Base-by-base conservation (phyloP, 2,329 filamentous ascomycete species). In the Pseudocercospora ulei region DNA sequence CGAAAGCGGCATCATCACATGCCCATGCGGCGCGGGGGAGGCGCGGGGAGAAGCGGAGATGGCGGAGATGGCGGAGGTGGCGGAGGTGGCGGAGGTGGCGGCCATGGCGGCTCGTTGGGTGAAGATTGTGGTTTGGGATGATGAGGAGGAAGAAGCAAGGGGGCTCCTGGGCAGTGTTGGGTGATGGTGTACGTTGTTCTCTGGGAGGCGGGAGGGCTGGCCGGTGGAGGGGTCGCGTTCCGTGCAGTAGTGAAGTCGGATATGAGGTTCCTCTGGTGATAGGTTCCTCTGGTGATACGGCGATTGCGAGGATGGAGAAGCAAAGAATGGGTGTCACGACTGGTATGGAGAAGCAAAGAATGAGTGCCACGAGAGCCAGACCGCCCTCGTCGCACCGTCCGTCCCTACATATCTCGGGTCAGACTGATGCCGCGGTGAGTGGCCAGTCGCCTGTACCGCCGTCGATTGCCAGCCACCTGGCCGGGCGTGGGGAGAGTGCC, bases 71-170 rank as follows among this genome's bases (percentile, higher is more conserved):
- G 66, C 66, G 41, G 61, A 57, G n/a, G n/a, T n/a, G n/a, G n/a
- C n/a, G n/a, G n/a, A 61, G 9, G 64, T 62, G 17, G 60, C 56
- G 46, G 67, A 64, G 5, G 69, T 60, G 7, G 66, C 66, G 41
- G 61, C 57, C 0, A 69, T 58, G 22, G 65, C 65, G 9, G 67
- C 66, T 14, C 64, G 55, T 22, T 68, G 67, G 4, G 67, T 66
- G 40, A 66, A 67, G 40, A 70, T 63, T 29, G 59, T 42, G 12
- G 52, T 53, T 25, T 42, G 26, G 26, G 36, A 33, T 8, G 23
- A 13, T 12, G 40, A 41, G 9, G 46, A 49, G 29, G 27, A 35
- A n/a, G n/a, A n/a, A n/a, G n/a, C n/a, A n/a, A n/a, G 8, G 38
- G 44, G 8, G 44, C 43, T 17, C 40, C 49, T 2, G 52, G 49